Conservation (phyloP, 176 grass and related monocot genomes). For the Canna indica region DNA sequence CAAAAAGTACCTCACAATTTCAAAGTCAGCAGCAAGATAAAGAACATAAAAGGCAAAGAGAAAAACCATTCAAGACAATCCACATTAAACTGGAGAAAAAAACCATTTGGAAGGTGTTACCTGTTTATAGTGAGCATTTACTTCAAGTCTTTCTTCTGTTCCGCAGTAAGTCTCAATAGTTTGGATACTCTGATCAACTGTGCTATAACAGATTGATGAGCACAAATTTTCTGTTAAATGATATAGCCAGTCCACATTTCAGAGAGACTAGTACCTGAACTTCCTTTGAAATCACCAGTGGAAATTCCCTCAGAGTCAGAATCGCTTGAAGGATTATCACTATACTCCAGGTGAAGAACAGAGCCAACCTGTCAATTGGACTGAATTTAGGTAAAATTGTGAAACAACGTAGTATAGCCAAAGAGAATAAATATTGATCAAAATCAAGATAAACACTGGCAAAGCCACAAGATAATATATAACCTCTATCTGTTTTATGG, state of each 20-base stretch:
- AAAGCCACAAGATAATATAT: slow-evolving; percentile 1
- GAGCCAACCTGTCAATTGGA: slow-evolving; percentile 65
- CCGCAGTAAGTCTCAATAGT: slow-evolving; percentile 8
- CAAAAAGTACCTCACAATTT: not conserved
- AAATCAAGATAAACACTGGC: not conserved
- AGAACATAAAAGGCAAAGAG: not conserved
- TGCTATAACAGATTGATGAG: slow-evolving; percentile 5
- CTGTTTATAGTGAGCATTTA: slow-evolving; percentile 1
- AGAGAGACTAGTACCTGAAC: slow-evolving; percentile 27
- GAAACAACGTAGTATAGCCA: not conserved
- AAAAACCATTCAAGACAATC: slow-evolving; percentile 6
- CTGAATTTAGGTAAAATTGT: not conserved
- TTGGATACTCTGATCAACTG: slow-evolving; percentile 27
- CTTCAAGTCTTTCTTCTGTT: slow-evolving; percentile 21
- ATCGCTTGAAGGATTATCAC: slow-evolving; percentile 28
- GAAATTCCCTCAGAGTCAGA: slow-evolving; percentile 7
- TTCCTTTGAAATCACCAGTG: not conserved
- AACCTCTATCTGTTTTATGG: slow-evolving; percentile 87
- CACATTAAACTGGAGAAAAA: slow-evolving; percentile 42
- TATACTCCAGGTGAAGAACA: slow-evolving; percentile 55
- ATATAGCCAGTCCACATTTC: not conserved
- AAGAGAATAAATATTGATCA: slow-evolving; percentile 1
- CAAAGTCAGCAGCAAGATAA: not conserved
- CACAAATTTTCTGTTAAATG: not conserved
- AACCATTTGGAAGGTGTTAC: slow-evolving; percentile 11